Evolutionary conservation across 2,329 filamentous ascomycete species (phyloP).

Genomic region (Hypocreales sp.): DNA sequence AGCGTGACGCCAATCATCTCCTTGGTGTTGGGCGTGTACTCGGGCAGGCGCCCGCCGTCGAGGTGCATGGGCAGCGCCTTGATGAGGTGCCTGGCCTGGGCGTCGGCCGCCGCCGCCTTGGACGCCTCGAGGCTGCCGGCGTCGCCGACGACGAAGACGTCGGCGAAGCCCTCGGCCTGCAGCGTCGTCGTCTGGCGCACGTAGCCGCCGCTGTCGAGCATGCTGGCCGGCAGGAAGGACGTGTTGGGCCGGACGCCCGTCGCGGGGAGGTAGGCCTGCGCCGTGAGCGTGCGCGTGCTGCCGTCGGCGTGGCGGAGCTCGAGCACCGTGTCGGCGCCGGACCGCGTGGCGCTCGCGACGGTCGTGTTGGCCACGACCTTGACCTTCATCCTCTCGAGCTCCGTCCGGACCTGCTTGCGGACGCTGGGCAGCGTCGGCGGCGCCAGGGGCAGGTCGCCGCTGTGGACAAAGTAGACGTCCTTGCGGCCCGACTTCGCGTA

Average conservation of each 20-base stretch:
- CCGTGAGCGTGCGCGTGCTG: constrained; percentile 18
- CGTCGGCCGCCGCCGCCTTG: constrained; percentile 15
- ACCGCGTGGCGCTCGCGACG: constrained; percentile 13
- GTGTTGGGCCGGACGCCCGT: constrained; percentile 30
- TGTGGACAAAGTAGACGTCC: constrained; percentile 27
- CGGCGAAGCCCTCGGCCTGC: constrained; percentile 16
- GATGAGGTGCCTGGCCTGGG: constrained; percentile 18
- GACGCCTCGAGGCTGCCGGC: constrained; percentile 22
- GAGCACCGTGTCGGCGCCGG: constrained; percentile 14
- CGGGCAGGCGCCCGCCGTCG: constrained; percentile 10
- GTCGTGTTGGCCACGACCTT: constrained; percentile 22
- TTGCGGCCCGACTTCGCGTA: constrained; percentile 28
- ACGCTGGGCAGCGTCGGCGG: constrained; percentile 17
- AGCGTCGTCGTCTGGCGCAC: constrained; percentile 22
- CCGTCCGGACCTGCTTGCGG: constrained; percentile 19
- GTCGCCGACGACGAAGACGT: constrained; percentile 30
- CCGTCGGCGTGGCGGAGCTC: constrained; percentile 18
- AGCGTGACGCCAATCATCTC: constrained; percentile 20
- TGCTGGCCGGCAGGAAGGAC: constrained; percentile 20
- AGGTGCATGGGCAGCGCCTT: constrained; percentile 19
- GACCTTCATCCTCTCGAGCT: constrained; percentile 28
- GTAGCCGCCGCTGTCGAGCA: constrained; percentile 18
- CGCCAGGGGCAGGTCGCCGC: constrained; percentile 21
- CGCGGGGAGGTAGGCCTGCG: constrained; percentile 31
- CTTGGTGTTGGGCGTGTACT: constrained; percentile 15